phyloP scores from a whole-genome alignment of 495 filamentous ascomycete species.

The Trichocladium antarcticum region DNA sequence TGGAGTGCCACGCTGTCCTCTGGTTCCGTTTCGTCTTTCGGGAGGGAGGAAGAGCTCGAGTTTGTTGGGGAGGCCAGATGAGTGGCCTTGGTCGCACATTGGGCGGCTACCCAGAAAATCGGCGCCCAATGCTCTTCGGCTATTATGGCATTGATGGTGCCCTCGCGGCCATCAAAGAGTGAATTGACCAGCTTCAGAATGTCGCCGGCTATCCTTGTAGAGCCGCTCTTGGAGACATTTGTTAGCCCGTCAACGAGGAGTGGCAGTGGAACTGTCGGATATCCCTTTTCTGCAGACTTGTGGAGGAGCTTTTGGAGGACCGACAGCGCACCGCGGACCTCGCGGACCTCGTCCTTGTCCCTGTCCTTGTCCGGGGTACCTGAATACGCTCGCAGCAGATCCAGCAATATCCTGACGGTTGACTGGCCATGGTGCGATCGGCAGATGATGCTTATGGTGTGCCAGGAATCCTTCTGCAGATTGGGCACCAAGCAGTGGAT shows the following conservation, averaged over 20 bases:
- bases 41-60: constrained; percentile 1
- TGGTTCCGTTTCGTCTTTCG: constrained; percentile 17
- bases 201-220: constrained; percentile 40
- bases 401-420: constrained; percentile 53
- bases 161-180: constrained; percentile 34
- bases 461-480: constrained; percentile 62
- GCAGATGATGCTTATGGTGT: constrained; percentile 62
- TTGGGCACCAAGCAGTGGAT: constrained; percentile 64
- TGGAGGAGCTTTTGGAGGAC: constrained; percentile 54
- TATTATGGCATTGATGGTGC: constrained; percentile 35
- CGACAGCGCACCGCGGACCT: constrained; percentile 56
- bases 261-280: constrained; percentile 48
- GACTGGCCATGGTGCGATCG: constrained; percentile 67
- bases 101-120: constrained; percentile 38
- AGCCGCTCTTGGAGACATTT: constrained; percentile 45
- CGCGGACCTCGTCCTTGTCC: constrained; percentile 39
- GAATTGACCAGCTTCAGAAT: constrained; percentile 44
- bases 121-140: constrained; percentile 44
- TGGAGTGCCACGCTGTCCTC: constrained; percentile 31
- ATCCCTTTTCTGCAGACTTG: constrained; percentile 49
- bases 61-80: constrained; percentile 13
- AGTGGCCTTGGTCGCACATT: constrained; percentile 33
- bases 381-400: constrained; percentile 46
- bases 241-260: constrained; percentile 48
- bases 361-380: constrained; percentile 42